Evolutionary conservation across 1,139 yeast genomes (phyloP), one percentile per base, ranked within the genome.

Genomic region (Candida labiduridarum): DNA sequence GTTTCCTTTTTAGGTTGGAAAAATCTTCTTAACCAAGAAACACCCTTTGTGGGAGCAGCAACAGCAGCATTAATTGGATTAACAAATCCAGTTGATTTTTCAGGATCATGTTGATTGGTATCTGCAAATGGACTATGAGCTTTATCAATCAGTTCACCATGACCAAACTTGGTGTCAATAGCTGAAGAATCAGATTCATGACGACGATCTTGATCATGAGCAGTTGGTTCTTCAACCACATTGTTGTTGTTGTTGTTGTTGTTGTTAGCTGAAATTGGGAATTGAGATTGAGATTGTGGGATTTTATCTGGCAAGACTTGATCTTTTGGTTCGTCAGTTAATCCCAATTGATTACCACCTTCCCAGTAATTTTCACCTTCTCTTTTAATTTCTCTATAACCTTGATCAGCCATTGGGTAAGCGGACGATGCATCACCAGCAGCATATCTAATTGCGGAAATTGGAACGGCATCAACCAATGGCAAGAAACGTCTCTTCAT

Each of bases 391-490:
- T 87, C 90, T 50, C 74, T 70, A 55, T 59, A 64, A 45, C 94
- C 94, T 63, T 84, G 85, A 61, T 87, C 94, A 40, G 74, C 68
- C 65, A 66, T 68, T 57, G 90, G 84, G 59, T 77, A 76, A 48
- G 66, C 79, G 60, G 67, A 70, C n/a, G 74, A 65, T 1, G 65
- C 47, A 52, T 78, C 84, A 53, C 85, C 87, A 55, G 82, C 74
- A 39, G 86, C 83, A 57, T 79, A 78, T 55, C 75, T 74, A 55
- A 87, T 76, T 4, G 89, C 90, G 49, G 89, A 82, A 47, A 96
- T 79, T 54, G 97, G 94, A 47, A 87, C 89, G 38, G 78, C 74
- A 59, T 82, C 89, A 59, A 83, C 71, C 52, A 86, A 67, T 42
- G 89, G 84, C 48, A 82, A 75, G 64, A 85, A 85, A 54, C 66